These are phyloP conservation scores for Dissoconium aciculare DNA, from an alignment of 2,329 filamentous ascomycete genomes.

Conservation along the genomic window DNA sequence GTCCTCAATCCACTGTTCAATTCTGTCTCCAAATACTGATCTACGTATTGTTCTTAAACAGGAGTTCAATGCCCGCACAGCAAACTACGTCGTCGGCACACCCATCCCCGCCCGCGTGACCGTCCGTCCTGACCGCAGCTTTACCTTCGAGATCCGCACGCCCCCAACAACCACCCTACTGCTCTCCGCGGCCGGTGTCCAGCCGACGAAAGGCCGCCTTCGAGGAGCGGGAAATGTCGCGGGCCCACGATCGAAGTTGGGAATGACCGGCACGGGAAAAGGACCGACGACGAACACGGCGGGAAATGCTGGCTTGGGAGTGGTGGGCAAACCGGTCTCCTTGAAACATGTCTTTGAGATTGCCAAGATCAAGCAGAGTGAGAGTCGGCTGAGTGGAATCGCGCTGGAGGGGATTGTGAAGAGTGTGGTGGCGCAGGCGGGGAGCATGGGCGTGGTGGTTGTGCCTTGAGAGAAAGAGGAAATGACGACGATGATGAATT, in stretches of 20 bases:
- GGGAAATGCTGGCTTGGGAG: conserved; percentile 55
- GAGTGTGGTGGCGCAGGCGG: conserved; percentile 48
- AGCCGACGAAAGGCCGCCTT: conserved; percentile 60
- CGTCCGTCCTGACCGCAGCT: conserved; percentile 83
- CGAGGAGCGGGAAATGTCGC: conserved; percentile 49
- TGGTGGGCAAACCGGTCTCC: conserved; percentile 69
- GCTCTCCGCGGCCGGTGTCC: conserved; percentile 65
- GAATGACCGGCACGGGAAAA: conserved; percentile 25
- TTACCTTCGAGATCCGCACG: conserved; percentile 84
- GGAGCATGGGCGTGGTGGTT: conserved; percentile 35
- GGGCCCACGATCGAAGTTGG: conserved; percentile 28
- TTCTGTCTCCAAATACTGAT: too few relatives aligned
- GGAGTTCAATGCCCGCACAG: conserved; percentile 95
- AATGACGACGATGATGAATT: not conserved
- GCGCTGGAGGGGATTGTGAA: conserved; percentile 68
- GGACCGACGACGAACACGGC: conserved; percentile 17
- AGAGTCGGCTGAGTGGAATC: conserved; percentile 45
- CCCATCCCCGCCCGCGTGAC: conserved; percentile 83
- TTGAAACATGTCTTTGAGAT: conserved; percentile 97
- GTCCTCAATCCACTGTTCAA: too few relatives aligned
- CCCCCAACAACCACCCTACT: conserved; percentile 82
- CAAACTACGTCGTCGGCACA: conserved; percentile 65
- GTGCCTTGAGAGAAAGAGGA: conserved; percentile 26
- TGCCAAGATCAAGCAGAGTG: conserved; percentile 71
- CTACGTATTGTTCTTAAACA: conserved; percentile 32